Evolutionary conservation across 345 rosid species (phyloP).

Genomic region (Eucalyptus dawsonii): DNA sequence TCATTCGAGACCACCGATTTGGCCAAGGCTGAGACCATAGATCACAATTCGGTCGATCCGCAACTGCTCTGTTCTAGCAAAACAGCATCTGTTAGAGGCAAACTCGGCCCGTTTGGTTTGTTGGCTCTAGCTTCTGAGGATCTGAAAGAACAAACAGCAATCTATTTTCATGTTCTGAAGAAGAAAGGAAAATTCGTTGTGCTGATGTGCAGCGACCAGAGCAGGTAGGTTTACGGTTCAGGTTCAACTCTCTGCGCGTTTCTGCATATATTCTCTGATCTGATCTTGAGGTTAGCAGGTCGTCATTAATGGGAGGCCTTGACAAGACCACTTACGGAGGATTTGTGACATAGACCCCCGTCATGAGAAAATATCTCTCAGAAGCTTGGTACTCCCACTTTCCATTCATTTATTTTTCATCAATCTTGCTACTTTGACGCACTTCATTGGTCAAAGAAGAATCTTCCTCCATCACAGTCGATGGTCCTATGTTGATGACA

Average conservation of each 20-base stretch:
- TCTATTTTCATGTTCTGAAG: slow-evolving; percentile 44
- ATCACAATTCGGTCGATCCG: slow-evolving; percentile 16
- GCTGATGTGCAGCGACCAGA: slow-evolving; percentile 53
- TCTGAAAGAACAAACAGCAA: slow-evolving; percentile 45
- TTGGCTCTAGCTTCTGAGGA: slow-evolving; percentile 40
- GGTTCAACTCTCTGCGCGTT: background rate
- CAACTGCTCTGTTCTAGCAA: slow-evolving; percentile 23
- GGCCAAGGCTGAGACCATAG: slow-evolving; percentile 12
- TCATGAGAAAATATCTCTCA: slow-evolving; percentile 30
- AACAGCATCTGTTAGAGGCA: slow-evolving; percentile 14
- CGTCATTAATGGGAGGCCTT: slow-evolving; percentile 18
- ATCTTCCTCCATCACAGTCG: background rate
- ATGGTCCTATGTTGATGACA: background rate
- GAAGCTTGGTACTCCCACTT: slow-evolving; percentile 31
- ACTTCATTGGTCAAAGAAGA: background rate
- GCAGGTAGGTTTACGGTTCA: slow-evolving; percentile 10
- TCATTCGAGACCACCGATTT: slow-evolving; percentile 21
- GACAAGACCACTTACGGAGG: slow-evolving; percentile 26
- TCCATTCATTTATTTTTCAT: background rate
- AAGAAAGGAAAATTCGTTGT: slow-evolving; percentile 11
- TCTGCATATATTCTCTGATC: background rate
- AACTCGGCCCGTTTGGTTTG: slow-evolving; percentile 56
- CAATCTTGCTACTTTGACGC: background rate
- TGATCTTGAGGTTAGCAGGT: slow-evolving; percentile 10
- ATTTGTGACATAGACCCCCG: slow-evolving; percentile 23